Evolutionary conservation across 306 rosid species (phyloP), one percentile per base, ranked within the genome.

Genomic region (Dalbergia oliveri): DNA sequence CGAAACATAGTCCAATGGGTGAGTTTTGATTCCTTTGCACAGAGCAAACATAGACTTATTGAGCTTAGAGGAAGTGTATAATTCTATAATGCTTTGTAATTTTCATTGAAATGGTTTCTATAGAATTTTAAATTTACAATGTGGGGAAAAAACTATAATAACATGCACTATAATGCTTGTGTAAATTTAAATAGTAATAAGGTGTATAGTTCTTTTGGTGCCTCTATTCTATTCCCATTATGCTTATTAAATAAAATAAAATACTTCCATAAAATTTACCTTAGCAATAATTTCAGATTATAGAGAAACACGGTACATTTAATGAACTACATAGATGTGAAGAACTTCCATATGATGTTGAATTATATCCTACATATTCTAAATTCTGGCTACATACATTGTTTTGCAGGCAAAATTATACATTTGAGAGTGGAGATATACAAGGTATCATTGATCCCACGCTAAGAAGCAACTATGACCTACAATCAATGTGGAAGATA

Each of bases 401-500:
- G 67, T 68, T 26, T 72, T 44, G 65, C 91, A 93, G 99, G 99
- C 97, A 50, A 93, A 93, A 77, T 49, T 89, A 66, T 97, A 91
- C 85, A 87, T 95, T 95, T 16, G 97, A 93, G 93, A 93, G 93
- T n/a, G 99, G 99, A 18, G 94, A 95, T 78, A 95, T 95, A 79
- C 99, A 90, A 83, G 97, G 98, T 10, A 95, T 95, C 51, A 95
- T 95, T 12, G 99, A 95, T 86, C 94, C 98, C 0, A 75, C 85
- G 1, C 86, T 95, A 18, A 66, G 23, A 1, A 82, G 81, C 6
- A 91, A 90, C 4, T 95, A 86, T 39, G 96, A 95, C 76, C 88
- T 95, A 41, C 99, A 95, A 75, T 95, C 99, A 8, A 91, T 95
- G 93, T 95, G 99, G 99, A 95, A 95, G 85, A 93, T 95, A 60